Conservation (phyloP, 306 rosid species). For the Sicyos baderoa region DNA sequence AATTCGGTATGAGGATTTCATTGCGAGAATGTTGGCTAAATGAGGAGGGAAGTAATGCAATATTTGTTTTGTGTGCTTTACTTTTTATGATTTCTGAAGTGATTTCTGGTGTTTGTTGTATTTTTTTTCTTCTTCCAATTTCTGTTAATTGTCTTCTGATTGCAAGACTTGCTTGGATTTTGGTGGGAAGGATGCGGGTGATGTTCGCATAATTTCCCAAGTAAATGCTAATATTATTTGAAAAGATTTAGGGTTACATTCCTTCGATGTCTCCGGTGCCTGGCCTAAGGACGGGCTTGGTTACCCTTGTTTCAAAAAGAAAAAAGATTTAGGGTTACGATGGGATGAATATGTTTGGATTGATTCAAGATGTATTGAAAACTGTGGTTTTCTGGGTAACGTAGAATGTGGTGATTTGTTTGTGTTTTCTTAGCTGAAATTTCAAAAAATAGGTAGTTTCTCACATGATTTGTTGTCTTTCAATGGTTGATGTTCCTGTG, state of each 20-base stretch:
- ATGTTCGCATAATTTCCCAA: conserved; percentile 23
- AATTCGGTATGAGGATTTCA: conserved; percentile 96
- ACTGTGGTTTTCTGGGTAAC: conserved; percentile 20
- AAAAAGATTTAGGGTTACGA: conserved; percentile 13
- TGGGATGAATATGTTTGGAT: conserved; percentile 11
- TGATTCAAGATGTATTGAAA: conserved; percentile 12
- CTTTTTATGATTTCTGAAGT: conserved; percentile 17
- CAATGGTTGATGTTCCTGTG: neutral
- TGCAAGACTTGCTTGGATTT: conserved; percentile 25
- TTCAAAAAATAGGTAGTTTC: neutral
- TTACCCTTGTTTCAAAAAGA: no score
- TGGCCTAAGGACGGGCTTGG: no score
- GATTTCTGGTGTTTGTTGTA: conserved; percentile 25
- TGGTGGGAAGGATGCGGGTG: conserved; percentile 23
- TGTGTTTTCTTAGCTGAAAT: conserved; percentile 1
- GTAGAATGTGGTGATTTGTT: conserved; percentile 9
- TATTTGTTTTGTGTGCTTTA: conserved; percentile 21
- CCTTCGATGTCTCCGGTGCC: no score
- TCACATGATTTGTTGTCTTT: neutral
- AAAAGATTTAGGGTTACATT: conserved; percentile 14
- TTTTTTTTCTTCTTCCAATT: neutral
- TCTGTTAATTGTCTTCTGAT: conserved; percentile 16
- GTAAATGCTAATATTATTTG: conserved; percentile 24
- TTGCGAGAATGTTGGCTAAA: conserved; percentile 94
- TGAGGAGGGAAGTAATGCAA: conserved; percentile 30